Conservation (phyloP, 1,139 yeast genomes). For the Kurtzmaniella quercitrusa region DNA sequence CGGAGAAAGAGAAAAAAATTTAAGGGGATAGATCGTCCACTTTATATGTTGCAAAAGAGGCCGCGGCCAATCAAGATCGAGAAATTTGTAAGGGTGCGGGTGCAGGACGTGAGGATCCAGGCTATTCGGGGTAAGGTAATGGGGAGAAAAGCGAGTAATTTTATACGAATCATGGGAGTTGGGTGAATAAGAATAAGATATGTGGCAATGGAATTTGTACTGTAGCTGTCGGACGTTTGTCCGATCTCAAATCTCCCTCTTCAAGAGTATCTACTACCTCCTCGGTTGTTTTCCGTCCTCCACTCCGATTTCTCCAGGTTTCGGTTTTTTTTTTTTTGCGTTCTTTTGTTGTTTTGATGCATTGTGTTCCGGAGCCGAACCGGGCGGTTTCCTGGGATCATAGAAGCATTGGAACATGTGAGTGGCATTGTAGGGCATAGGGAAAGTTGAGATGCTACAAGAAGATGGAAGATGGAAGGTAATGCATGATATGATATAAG, state of each 20-base stretch:
- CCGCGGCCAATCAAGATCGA: slow-evolving; percentile 4
- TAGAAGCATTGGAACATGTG: too few relatives aligned
- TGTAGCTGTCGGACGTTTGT: not conserved
- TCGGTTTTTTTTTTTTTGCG: slow-evolving; percentile 1
- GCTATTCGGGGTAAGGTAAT: not conserved
- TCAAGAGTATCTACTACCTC: too few relatives aligned
- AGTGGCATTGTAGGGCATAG: too few relatives aligned
- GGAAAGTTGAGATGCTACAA: too few relatives aligned
- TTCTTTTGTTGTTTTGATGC: not conserved
- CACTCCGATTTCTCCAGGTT: slow-evolving; percentile 7
- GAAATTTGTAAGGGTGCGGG: slow-evolving; percentile 3
- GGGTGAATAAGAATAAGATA: not conserved
- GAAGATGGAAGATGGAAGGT: too few relatives aligned
- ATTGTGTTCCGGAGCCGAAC: slow-evolving; percentile 5
- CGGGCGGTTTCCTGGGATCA: not conserved
- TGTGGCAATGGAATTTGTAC: not conserved
- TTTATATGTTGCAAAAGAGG: slow-evolving; percentile 7
- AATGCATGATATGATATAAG: too few relatives aligned
- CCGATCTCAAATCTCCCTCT: too few relatives aligned
- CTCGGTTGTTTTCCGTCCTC: not conserved
- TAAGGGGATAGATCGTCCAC: slow-evolving; percentile 7
- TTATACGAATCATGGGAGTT: too few relatives aligned
- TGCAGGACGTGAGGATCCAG: slow-evolving; percentile 1
- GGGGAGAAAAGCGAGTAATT: not conserved
- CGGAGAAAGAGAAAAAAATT: slow-evolving; percentile 6